Evolutionary conservation across 371 early-diverging fungal species (phyloP).

Genomic region (Actinomucor elegans): DNA sequence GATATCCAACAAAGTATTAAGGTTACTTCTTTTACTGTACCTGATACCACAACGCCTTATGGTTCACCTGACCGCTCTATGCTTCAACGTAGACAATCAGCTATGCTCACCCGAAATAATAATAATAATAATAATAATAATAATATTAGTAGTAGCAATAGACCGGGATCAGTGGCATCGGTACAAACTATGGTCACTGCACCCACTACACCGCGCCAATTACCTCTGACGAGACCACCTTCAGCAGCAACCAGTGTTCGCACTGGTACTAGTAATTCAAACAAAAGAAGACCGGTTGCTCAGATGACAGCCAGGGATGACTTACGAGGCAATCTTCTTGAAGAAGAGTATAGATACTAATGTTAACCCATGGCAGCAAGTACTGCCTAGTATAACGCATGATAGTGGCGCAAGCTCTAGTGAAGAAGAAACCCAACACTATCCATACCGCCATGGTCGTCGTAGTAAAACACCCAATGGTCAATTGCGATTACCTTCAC

Average conservation of each 20-base stretch:
- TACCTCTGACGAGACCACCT: constrained; percentile 9
- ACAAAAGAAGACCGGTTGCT: constrained; percentile 1
- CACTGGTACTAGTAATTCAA: not conserved
- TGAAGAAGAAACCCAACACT: not conserved
- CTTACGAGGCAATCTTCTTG: not conserved
- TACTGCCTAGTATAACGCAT: not conserved
- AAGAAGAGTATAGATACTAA: constrained; percentile 1
- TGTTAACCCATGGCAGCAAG: constrained; percentile 18
- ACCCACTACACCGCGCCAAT: constrained; percentile 14
- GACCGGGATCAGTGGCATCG: constrained; percentile 24
- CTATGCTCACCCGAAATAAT: not conserved
- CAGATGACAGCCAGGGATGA: constrained; percentile 18
- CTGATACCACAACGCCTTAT: constrained; percentile 6
- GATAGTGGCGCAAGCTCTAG: not conserved
- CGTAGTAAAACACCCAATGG: not conserved
- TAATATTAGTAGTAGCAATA: no score
- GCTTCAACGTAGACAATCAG: constrained; percentile 3
- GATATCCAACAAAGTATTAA: constrained; percentile 16
- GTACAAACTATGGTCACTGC: constrained; percentile 27
- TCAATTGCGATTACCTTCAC: not conserved
- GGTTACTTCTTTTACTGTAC: not conserved
- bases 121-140: no score
- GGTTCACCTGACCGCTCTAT: constrained; percentile 3
- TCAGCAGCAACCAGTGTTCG: constrained; percentile 5
- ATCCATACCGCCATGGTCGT: not conserved